phyloP scores from a whole-genome alignment of 2,329 filamentous ascomycete species.

The Penicillium hesseltinei region DNA sequence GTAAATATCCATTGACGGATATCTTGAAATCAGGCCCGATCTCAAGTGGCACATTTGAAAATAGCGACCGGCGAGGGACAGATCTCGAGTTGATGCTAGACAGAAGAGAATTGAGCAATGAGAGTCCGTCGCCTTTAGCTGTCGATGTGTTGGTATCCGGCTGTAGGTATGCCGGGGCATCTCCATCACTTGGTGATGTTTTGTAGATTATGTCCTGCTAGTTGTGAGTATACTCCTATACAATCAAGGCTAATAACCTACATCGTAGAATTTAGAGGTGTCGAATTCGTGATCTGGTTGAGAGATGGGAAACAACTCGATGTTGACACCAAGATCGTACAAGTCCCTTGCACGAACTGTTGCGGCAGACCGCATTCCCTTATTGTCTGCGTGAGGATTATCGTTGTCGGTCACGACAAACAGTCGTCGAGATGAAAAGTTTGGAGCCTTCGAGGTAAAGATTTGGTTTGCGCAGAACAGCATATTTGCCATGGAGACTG shows the following conservation, averaged over 20 bases:
- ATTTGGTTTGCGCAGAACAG: constrained; percentile 95
- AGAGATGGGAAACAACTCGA: constrained; percentile 90
- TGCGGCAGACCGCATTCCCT: constrained; percentile 70
- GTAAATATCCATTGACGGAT: constrained; percentile 87
- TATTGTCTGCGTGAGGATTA: constrained; percentile 72
- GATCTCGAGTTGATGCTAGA: constrained; percentile 90
- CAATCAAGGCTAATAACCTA: constrained; percentile 42
- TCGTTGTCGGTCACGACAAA: constrained; percentile 97
- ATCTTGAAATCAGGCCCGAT: constrained; percentile 81
- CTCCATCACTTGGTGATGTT: constrained; percentile 66
- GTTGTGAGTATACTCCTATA: constrained; percentile 9
- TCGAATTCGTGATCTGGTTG: constrained; percentile 71
- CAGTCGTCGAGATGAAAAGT: constrained; percentile 87
- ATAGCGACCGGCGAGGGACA: constrained; percentile 78
- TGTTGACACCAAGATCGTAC: constrained; percentile 86
- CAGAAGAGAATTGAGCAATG: constrained; percentile 73
- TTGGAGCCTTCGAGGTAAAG: constrained; percentile 90
- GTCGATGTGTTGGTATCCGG: constrained; percentile 54
- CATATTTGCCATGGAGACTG: constrained; percentile 79
- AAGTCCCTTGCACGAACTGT: constrained; percentile 88
- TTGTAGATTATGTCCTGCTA: constrained; percentile 84
- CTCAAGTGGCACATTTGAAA: constrained; percentile 83
- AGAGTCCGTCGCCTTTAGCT: constrained; percentile 72
- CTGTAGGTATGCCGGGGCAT: constrained; percentile 58
- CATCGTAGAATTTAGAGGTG: constrained; percentile 84